Conservation (phyloP, 768 basidiomycete genomes). For the Lactarius sanguifluus region DNA sequence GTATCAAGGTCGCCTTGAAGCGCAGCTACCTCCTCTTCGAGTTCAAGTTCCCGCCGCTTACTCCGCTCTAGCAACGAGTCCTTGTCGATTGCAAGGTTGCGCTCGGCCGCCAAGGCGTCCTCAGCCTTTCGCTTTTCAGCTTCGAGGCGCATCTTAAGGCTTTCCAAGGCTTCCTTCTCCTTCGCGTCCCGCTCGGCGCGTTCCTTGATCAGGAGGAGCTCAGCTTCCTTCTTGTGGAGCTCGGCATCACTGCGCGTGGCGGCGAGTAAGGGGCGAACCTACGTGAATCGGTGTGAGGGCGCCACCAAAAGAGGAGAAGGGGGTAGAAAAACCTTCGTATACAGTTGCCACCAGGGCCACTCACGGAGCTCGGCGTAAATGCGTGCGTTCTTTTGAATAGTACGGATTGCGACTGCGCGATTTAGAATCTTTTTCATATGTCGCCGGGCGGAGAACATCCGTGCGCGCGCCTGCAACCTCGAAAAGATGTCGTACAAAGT, state of each 20-base stretch:
- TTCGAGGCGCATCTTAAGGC: slow-evolving; percentile 78
- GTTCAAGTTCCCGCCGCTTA: slow-evolving; percentile 79
- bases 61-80: slow-evolving; percentile 78
- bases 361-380: slow-evolving; percentile 87
- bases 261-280: slow-evolving; percentile 90
- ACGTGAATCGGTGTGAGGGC: slow-evolving; percentile 5
- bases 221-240: slow-evolving; percentile 81
- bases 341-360: slow-evolving; percentile 99
- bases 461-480: slow-evolving; percentile 78
- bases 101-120: slow-evolving; percentile 79
- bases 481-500: slow-evolving; percentile 90
- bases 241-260: slow-evolving; percentile 94
- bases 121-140: slow-evolving; percentile 81
- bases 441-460: slow-evolving; percentile 83
- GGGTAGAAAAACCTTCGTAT: slow-evolving; percentile 65
- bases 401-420: slow-evolving; percentile 85
- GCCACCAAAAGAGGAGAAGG: not conserved
- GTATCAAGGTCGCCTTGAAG: slow-evolving; percentile 82
- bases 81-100: slow-evolving; percentile 77
- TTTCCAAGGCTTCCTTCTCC: slow-evolving; percentile 77
- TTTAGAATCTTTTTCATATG: slow-evolving; percentile 95
- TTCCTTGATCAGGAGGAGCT: slow-evolving; percentile 77
- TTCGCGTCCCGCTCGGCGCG: slow-evolving; percentile 83
- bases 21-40: slow-evolving; percentile 80
- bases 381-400: slow-evolving; percentile 91